These are phyloP conservation scores for Tolypocladium amazonense DNA, from an alignment of 2,329 filamentous ascomycete genomes.

Conservation along the genomic window DNA sequence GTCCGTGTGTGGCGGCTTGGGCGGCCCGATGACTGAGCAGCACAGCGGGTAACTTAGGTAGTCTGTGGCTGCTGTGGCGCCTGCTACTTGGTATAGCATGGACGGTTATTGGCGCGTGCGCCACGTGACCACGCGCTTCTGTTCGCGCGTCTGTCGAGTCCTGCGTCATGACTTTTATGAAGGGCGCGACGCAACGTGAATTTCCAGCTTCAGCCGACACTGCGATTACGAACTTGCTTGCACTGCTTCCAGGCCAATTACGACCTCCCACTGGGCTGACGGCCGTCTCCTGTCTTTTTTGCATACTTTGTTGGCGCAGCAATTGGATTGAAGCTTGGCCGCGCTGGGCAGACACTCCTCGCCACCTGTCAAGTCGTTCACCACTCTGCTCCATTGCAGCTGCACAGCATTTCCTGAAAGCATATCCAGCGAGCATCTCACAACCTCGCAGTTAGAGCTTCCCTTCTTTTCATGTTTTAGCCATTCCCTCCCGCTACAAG, in stretches of 20 bases:
- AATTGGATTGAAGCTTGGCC: neutral
- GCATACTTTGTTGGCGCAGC: neutral
- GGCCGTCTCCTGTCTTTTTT: neutral
- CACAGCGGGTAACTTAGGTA: neutral
- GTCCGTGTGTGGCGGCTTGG: no score
- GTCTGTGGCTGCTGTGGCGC: no score
- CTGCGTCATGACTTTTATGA: constrained; percentile 12
- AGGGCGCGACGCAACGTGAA: constrained; percentile 1
- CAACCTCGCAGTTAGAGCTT: neutral
- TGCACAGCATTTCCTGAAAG: neutral
- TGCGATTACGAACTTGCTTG: neutral
- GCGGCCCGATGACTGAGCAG: neutral
- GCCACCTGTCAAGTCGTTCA: neutral
- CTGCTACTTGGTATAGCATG: no score
- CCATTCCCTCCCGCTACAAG: neutral
- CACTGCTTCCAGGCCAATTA: neutral
- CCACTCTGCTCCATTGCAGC: neutral
- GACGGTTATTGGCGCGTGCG: no score
- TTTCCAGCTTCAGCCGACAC: neutral
- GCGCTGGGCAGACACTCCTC: neutral
- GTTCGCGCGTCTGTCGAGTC: no score
- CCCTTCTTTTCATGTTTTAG: neutral
- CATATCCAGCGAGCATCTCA: neutral
- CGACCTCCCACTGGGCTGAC: neutral
- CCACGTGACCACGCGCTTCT: no score